Base-by-base conservation (phyloP, 2,329 filamentous ascomycete genomes). In the Geosmithia putterillii region DNA sequence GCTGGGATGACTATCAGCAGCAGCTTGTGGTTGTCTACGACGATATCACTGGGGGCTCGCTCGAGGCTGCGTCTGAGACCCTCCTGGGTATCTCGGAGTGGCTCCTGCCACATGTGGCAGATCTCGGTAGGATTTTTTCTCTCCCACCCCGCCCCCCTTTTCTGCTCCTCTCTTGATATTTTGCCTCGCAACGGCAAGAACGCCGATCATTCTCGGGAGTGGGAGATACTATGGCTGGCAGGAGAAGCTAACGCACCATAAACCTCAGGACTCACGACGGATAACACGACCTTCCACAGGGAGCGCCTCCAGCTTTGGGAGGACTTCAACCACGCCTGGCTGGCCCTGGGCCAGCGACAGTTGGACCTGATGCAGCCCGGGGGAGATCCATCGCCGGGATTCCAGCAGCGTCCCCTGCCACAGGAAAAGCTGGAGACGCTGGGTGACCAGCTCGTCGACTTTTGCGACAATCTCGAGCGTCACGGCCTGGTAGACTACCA, bases 401-500 rank as follows among this genome's bases (percentile, higher is more conserved):
- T 67, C 0, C 77, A 81, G 49, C 76, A 81, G 48, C 79, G 67
- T 42, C 60, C 92, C 12, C 73, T 96, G 52, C 74, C 75, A 25
- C 70, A 75, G 50, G 80, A 83, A 3, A 74, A 70, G 20, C 70
- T 96, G 41, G 79, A 85, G 53, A 81, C 79, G 51, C 81, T 96
- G 75, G 87, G 86, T 12, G 81, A 83, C 44, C 83, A 94, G 54
- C 64, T 98, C 23, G 74, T 94, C 44, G 75, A 80, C 42, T 70
- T 95, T 42, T 94, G 89, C 58, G 88, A 96, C 58, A 76, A 76
- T 42, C 76, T 96, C 48, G 90, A 96, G 61, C 81, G 83, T 51
- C 82, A 94, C 57, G 92, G 92, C n/a, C 67, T 98, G 40, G 87
- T 98, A 10, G 92, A 98, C 64, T 98, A 96, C 59, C 84, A 96